Evolutionary conservation across 345 rosid genomes (phyloP), one percentile per base, ranked within the genome.

Genomic region (Eucalyptus marginata): DNA sequence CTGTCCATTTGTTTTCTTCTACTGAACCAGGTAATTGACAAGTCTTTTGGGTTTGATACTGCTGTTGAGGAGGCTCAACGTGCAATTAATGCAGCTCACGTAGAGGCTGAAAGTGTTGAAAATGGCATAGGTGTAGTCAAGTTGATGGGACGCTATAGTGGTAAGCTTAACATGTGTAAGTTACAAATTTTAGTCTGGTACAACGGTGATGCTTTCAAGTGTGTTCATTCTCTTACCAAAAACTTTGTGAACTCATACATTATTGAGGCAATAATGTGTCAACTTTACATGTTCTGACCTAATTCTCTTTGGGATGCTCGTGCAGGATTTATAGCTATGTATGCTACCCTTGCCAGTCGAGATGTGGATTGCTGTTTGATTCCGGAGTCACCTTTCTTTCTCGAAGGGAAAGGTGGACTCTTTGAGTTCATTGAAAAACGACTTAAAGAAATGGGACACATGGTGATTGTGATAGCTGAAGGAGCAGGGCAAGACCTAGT

Each of bases 61-160:
- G 98, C 99, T 89, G 98, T 96, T 86, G 99, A 97, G 91, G 99
- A 97, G 91, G 99, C 99, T 93, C 98, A 97, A 88, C 95, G 98
- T 87, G 98, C 99, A 4, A 97, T 97, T 83, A 95, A 97, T 64
- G 98, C 99, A 62, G 99, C 98, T 56, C 98, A 97, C 92, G 99
- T 97, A 87, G 99, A 97, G 91, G 92, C 98, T 2, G 97, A 93
- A 90, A 97, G 98, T 89, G 68, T 90, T 87, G 98, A 95, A 91
- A 96, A 96, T 88, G 94, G 99, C 68, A 94, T 97, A 29, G 98
- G 99, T 43, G 87, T 97, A 87, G 99, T 97, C 90, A 96, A 97
- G 94, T 92, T 97, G 89, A 95, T 97, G 98, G 99, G 99, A 51
- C 98, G 98, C 83, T 91, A 94, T 90, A 92, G 99, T 80, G 99